phyloP scores from a whole-genome alignment of 208 protist genomes.

The Leishmania tarentolae region DNA sequence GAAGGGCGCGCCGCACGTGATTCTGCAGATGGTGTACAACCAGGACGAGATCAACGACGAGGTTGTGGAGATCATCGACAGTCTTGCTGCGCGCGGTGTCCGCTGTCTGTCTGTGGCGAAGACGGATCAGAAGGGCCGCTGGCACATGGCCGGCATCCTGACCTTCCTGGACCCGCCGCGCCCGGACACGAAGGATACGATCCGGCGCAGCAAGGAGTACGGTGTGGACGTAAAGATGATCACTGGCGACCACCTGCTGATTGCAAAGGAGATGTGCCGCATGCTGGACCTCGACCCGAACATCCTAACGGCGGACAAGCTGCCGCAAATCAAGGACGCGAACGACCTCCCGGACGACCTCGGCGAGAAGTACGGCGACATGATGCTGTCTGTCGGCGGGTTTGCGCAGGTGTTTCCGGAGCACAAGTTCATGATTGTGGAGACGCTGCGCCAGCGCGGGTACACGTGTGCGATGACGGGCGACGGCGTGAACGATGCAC shows the following conservation, averaged over 20 bases:
- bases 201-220: constrained; percentile 79
- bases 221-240: constrained; percentile 96
- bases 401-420: constrained; percentile 96
- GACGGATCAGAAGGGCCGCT: constrained; percentile 58
- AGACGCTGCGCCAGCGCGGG: constrained; percentile 86
- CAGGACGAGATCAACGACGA: constrained; percentile 73
- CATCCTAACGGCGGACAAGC: constrained; percentile 75
- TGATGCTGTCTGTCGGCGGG: constrained; percentile 67
- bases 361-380: constrained; percentile 69
- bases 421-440: constrained; percentile 96
- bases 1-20: constrained; percentile 90
- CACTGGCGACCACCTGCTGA: constrained; percentile 92
- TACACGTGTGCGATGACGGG: constrained; percentile 96
- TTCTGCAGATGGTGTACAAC: constrained; percentile 78
- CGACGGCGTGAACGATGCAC: constrained; percentile 79
- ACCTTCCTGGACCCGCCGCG: constrained; percentile 93
- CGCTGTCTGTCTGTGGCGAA: constrained; percentile 75
- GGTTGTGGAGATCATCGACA: constrained; percentile 76
- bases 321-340: constrained; percentile 70
- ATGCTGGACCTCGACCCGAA: constrained; percentile 92
- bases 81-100: constrained; percentile 65
- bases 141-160: constrained; percentile 88
- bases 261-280: constrained; percentile 94
- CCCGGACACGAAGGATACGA: constrained; percentile 89
- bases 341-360: constrained; percentile 61